Evolutionary conservation across 495 filamentous ascomycete genomes (phyloP).

Genomic region (Aspergillus kassunensis): DNA sequence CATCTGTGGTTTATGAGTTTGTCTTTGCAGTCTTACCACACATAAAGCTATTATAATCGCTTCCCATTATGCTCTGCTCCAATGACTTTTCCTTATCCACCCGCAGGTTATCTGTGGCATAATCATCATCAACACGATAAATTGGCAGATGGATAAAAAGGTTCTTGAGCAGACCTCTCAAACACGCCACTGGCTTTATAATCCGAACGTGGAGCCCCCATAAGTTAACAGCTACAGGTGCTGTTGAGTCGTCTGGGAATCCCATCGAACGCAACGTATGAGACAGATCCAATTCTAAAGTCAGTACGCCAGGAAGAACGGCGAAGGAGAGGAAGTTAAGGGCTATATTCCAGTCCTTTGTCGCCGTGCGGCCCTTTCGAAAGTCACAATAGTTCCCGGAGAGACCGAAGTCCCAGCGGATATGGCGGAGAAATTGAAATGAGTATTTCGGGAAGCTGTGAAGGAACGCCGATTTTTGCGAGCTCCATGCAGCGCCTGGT

Average conservation of each 20-base stretch:
- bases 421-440: neutral
- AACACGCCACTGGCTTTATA: neutral
- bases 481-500: neutral
- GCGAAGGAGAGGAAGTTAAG: neutral
- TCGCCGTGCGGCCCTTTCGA: neutral
- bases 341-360: neutral
- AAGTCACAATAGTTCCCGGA: neutral
- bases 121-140: too few species aligned
- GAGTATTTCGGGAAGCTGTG: neutral
- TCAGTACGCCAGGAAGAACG: neutral
- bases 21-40: too few species aligned
- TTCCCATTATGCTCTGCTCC: too few species aligned
- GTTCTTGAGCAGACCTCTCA: neutral
- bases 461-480: neutral
- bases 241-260: neutral
- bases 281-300: neutral
- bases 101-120: too few species aligned
- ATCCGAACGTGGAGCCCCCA: neutral
- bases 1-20: too few species aligned
- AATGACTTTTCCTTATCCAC: too few species aligned
- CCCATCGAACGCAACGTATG: too few species aligned
- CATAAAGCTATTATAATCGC: too few species aligned
- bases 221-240: neutral
- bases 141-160: constrained; percentile 6
- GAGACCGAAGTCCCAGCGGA: neutral